These are phyloP conservation scores for Russula brevipes DNA, from an alignment of 768 basidiomycete species.

Conservation along the genomic window DNA sequence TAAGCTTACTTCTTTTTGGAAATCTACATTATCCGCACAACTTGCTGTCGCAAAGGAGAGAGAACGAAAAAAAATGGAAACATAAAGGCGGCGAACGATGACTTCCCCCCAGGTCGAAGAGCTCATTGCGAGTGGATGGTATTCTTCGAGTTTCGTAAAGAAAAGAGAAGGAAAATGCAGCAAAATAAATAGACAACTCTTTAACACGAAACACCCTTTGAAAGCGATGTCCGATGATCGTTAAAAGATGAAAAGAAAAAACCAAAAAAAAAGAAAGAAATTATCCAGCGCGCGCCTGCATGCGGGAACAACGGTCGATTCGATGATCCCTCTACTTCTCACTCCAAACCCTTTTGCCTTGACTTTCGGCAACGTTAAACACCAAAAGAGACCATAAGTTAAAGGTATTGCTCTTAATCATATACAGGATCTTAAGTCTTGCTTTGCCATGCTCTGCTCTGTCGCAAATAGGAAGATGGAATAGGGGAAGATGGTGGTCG, in stretches of 20 bases:
- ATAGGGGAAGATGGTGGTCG: background rate
- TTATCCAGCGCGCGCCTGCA: background rate
- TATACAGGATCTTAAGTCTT: conserved; percentile 5
- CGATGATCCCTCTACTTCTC: background rate
- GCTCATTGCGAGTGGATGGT: conserved; percentile 6
- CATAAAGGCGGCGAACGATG: background rate
- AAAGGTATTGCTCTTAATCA: conserved; percentile 4
- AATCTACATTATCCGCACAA: background rate
- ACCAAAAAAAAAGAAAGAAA: background rate
- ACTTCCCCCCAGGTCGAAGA: background rate
- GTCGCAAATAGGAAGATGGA: background rate
- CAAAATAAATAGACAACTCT: conserved; percentile 16
- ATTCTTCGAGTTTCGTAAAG: background rate
- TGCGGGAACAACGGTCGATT: background rate
- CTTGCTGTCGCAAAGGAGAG: background rate
- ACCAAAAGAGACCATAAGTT: conserved; percentile 8
- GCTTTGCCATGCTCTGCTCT: background rate
- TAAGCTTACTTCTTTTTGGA: background rate
- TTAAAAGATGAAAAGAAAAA: background rate
- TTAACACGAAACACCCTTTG: background rate
- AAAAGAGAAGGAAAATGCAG: conserved; percentile 13
- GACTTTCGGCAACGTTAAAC: background rate
- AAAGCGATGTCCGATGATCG: background rate
- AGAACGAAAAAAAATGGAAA: background rate
- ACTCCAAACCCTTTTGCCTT: background rate